Base-by-base conservation (phyloP, 2,329 filamentous ascomycete species). In the Paracoccidioides lutzii region DNA sequence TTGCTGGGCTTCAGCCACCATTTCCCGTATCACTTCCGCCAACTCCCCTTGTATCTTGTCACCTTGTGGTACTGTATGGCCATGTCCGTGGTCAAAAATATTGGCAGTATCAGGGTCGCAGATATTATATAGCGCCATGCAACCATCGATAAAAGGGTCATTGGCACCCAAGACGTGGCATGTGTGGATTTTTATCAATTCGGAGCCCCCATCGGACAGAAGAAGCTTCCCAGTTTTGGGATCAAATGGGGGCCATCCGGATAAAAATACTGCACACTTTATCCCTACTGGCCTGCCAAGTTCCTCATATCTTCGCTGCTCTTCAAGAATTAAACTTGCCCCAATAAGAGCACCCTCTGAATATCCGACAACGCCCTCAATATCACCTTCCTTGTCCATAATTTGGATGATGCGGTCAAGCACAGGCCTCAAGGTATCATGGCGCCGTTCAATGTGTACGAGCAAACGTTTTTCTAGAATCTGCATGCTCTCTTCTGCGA, bases 51-150 rank as follows among this genome's bases (percentile, higher is more conserved):
- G 59, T 1, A 67, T 70, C 30, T 65, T 61, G 44, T 63, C 62
- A 46, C 63, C 64, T 12, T 68, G 62, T 5, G 74, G 73, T 7
- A 76, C 61, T 2, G 68, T 68, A 59, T 76, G 74, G 0, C 74
- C 74, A 37, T 71, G 71, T 0, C 69, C 73, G 52, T 75, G 72
- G 50, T 76, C 73, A 38, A 75, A 75, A 4, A 76, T 61, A 48
- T 68, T 67, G 0, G 71, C 72, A 0, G 62, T 69, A 41, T 74
- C 71, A 5, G 66, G 64, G 53, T 75, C 68, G 52, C 74, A 76
- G 37, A 75, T 64, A 55, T 73, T 74, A 61, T 67, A 75, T 6
- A 75, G 60, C 1, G 71, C 70, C 60, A 73, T 69, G 0, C 68
- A 65, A 0, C 68, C 69, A 48, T 69, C 62, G 7, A 72, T 61